Percentiles rank a stretch among this genome's conserved stretches.
These are phyloP conservation scores for Phlyctochytrium planicorne DNA, from an alignment of 192 early-diverging fungal species.

Conservation along the genomic window DNA sequence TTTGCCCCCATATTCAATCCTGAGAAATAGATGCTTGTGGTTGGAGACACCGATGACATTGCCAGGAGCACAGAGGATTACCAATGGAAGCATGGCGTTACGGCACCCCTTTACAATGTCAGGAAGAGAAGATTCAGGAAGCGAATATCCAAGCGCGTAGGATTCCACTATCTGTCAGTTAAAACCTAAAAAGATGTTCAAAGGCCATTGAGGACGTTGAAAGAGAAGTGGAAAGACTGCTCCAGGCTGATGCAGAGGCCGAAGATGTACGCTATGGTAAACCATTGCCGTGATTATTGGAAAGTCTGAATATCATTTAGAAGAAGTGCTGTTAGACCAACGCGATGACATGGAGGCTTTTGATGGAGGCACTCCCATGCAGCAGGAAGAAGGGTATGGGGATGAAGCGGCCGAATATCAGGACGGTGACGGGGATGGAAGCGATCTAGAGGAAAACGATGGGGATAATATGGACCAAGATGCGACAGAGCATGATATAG, in stretches of 20 bases:
- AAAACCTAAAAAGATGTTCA: background rate
- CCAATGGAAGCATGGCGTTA: slow-evolving; percentile 75
- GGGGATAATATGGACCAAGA: slow-evolving; percentile 36
- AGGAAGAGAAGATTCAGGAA: slow-evolving; percentile 80
- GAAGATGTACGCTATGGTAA: slow-evolving; percentile 70
- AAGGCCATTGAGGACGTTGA: slow-evolving; percentile 83
- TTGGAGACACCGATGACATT: slow-evolving; percentile 33
- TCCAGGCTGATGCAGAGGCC: slow-evolving; percentile 69
- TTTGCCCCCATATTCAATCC: background rate
- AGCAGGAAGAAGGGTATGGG: slow-evolving; percentile 24
- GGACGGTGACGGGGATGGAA: slow-evolving; percentile 8
- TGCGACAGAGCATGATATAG: slow-evolving; percentile 34
- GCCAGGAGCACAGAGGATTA: slow-evolving; percentile 51
- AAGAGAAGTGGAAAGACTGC: slow-evolving; percentile 74
- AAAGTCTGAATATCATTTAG: slow-evolving; percentile 2
- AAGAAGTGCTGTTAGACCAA: slow-evolving; percentile 10
- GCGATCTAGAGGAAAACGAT: slow-evolving; percentile 14
- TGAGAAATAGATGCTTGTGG: slow-evolving; percentile 50
- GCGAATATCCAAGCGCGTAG: slow-evolving; percentile 71
- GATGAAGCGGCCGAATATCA: slow-evolving; percentile 35
- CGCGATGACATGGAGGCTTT: background rate
- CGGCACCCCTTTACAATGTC: slow-evolving; percentile 71
- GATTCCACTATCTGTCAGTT: slow-evolving; percentile 1
- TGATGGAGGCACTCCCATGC: slow-evolving; percentile 12
- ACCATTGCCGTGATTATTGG: background rate